These are phyloP conservation scores for Tetracladium setigerum DNA, from an alignment of 495 filamentous ascomycete species.

Conservation along the genomic window DNA sequence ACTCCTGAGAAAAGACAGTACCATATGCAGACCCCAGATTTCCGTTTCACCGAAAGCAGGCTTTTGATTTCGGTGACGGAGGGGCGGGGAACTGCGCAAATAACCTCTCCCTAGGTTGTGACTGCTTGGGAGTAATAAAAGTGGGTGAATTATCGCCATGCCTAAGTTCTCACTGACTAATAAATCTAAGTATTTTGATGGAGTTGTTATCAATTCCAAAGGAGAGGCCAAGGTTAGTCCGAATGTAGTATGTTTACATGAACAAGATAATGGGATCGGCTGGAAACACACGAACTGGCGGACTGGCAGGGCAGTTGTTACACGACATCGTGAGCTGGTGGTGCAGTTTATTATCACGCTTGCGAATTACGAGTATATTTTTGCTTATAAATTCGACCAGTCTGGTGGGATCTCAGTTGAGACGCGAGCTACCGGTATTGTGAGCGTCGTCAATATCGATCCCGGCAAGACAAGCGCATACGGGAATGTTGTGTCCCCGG, in stretches of 20 bases:
- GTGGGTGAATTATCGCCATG: too few relatives aligned
- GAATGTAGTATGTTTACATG: conserved; percentile 58
- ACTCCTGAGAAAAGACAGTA: too few relatives aligned
- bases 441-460: conserved; percentile 78
- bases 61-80: conserved; percentile 64
- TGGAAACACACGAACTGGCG: conserved; percentile 65
- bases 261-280: conserved; percentile 59
- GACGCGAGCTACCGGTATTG: conserved; percentile 75
- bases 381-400: conserved; percentile 78
- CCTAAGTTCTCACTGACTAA: too few relatives aligned
- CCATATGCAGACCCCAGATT: conserved; percentile 55
- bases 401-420: conserved; percentile 73
- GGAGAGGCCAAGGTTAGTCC: conserved; percentile 44
- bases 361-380: conserved; percentile 78
- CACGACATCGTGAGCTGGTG: conserved; percentile 51
- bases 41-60: conserved; percentile 60
- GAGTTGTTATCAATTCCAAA: conserved; percentile 42
- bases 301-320: conserved; percentile 48
- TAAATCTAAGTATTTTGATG: conserved; percentile 61
- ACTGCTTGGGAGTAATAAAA: conserved; percentile 57
- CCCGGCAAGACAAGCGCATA: conserved; percentile 57
- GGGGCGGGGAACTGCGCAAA: conserved; percentile 59
- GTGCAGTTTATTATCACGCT: conserved; percentile 71
- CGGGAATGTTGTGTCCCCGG: conserved; percentile 80
- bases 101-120: conserved; percentile 58